Evolutionary conservation across 2,329 filamentous ascomycete genomes (phyloP).

Genomic region (Fusarium mexicanum): DNA sequence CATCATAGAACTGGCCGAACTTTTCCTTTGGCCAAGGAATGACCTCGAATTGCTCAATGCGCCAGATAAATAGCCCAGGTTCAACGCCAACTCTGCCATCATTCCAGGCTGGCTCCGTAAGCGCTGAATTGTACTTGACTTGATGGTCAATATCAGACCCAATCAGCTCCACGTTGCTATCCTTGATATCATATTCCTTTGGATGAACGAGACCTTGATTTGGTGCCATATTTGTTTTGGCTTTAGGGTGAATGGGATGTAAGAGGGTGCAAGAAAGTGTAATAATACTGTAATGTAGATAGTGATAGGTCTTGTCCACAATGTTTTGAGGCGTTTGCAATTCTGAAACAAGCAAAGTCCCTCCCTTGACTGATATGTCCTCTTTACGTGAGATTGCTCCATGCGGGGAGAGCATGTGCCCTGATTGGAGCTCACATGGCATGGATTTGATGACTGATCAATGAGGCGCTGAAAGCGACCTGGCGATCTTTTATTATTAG

Average conservation of each 20-base stretch:
- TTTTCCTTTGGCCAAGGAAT: conserved; percentile 66
- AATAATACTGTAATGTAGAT: neutral
- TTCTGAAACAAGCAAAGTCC: conserved; percentile 6
- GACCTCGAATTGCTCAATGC: conserved; percentile 74
- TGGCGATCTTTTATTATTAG: conserved; percentile 19
- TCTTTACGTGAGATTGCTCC: conserved; percentile 24
- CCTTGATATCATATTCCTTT: conserved; percentile 73
- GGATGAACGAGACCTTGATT: conserved; percentile 69
- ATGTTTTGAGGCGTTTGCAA: neutral
- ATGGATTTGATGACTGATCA: conserved; percentile 34
- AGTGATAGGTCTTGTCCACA: neutral
- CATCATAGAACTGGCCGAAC: conserved; percentile 71
- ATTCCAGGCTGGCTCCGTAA: conserved; percentile 74
- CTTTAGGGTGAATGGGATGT: neutral
- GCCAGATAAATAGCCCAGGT: conserved; percentile 70
- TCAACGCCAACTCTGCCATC: conserved; percentile 62
- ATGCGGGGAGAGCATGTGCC: conserved; percentile 30
- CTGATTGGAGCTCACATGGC: conserved; percentile 33
- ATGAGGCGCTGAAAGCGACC: neutral
- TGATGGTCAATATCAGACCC: conserved; percentile 71
- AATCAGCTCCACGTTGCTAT: conserved; percentile 74
- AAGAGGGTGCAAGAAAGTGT: neutral
- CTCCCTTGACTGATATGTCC: neutral
- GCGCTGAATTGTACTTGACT: conserved; percentile 73
- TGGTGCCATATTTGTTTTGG: conserved; percentile 62